Conservation (phyloP, 2,329 filamentous ascomycete genomes). For the Fusarium vanettenii region DNA sequence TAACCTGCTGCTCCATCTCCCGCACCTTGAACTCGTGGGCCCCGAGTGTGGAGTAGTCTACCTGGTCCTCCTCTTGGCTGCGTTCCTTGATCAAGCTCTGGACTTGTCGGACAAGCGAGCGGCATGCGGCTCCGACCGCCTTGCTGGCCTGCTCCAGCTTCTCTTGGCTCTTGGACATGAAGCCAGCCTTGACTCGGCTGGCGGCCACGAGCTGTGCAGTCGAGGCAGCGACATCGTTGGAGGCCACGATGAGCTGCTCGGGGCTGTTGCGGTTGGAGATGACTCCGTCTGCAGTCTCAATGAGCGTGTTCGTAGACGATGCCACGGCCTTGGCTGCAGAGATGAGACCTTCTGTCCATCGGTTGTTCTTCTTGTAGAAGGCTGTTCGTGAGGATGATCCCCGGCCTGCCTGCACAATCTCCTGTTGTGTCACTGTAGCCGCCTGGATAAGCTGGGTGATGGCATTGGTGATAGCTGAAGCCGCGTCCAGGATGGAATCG, state of each 20-base stretch:
- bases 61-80: slow-evolving; percentile 81
- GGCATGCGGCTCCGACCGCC: slow-evolving; percentile 89
- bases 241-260: slow-evolving; percentile 97
- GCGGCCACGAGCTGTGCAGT: slow-evolving; percentile 97
- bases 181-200: slow-evolving; percentile 94
- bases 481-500: slow-evolving; percentile 93
- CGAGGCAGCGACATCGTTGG: slow-evolving; percentile 94
- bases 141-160: slow-evolving; percentile 90
- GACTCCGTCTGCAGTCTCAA: slow-evolving; percentile 97
- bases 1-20: slow-evolving; percentile 99
- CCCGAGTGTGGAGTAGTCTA: slow-evolving; percentile 90
- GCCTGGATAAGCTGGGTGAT: slow-evolving; percentile 96
- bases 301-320: slow-evolving; percentile 91
- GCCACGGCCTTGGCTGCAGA: slow-evolving; percentile 97
- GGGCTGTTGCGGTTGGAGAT: slow-evolving; percentile 91
- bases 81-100: slow-evolving; percentile 93
- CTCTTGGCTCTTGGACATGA: slow-evolving; percentile 98
- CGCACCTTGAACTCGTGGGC: slow-evolving; percentile 97
- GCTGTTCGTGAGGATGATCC: slow-evolving; percentile 89
- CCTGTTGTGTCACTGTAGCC: slow-evolving; percentile 90
- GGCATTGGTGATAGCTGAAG: slow-evolving; percentile 91
- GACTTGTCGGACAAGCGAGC: slow-evolving; percentile 89
- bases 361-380: slow-evolving; percentile 99
- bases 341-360: slow-evolving; percentile 98
- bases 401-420: slow-evolving; percentile 94